phyloP scores from a whole-genome alignment of 2,329 filamentous ascomycete genomes.

The Pseudogymnoascus sp. region DNA sequence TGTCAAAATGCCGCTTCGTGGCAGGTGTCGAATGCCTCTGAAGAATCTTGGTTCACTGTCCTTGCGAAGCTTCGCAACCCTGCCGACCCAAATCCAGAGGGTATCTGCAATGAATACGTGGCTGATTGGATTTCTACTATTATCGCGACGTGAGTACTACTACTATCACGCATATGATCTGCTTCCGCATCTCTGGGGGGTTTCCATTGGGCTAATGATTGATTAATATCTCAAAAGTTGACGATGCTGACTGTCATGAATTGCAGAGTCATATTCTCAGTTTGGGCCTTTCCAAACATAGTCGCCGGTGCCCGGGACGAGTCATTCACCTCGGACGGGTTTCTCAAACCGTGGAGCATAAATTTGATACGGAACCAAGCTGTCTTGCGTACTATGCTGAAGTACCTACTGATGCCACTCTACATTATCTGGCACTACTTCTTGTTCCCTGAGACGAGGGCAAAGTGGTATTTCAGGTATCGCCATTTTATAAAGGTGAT shows the following conservation, averaged over 20 bases:
- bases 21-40: background rate
- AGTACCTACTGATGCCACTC: background rate
- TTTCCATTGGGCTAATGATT: too few species aligned
- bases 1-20: background rate
- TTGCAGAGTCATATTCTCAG: background rate
- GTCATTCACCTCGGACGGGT: background rate
- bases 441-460: background rate
- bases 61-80: background rate
- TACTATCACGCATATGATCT: background rate
- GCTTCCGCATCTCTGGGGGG: background rate
- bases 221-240: too few species aligned
- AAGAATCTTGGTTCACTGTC: background rate
- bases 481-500: background rate
- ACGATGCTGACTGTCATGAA: background rate
- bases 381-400: background rate
- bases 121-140: background rate
- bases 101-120: background rate
- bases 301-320: background rate
- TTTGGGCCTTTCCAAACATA: background rate
- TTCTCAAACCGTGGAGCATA: background rate
- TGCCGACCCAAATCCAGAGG: background rate
- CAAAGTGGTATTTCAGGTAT: background rate
- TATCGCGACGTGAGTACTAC: background rate
- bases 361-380: background rate
- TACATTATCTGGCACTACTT: background rate